Evolutionary conservation across 768 basidiomycete species (phyloP), one percentile per base, ranked within the genome.

Genomic region (Amanita thiersii): DNA sequence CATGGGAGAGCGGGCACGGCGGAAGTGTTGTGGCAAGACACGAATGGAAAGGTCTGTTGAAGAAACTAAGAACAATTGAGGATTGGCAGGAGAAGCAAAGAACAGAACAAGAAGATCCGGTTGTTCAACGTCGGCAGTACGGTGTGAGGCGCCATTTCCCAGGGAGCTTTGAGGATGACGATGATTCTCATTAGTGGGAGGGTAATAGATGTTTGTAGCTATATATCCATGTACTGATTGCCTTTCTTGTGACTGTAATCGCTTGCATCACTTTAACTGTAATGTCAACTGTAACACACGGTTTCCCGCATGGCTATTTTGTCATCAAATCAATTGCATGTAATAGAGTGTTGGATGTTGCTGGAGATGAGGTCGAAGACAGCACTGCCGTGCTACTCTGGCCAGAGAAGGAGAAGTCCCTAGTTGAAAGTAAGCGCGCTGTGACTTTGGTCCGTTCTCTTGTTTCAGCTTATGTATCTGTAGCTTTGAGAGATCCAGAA

Each of bases 31-130:
- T 99, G 17, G 94, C 93, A 4, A 72, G 86, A 50, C 96, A 99
- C 51, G 89, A 97, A 62, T 99, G 92, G 89, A 96, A 93, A 61
- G 92, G 93, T 4, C 63, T 93, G 41, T 73, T 75, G 1, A 93
- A 90, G 61, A 74, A 78, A 64, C 58, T 60, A 0, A 68, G 75
- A 28, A 63, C 62, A 4, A 54, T 96, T 35, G 82, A 90, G 52
- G 88, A 92, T 53, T 83, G 78, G 70, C 69, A 36, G 18, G 35
- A 43, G 25, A 43, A 43, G 25, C 19, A n/a, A n/a, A 30, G 35
- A 21, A 17, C 37, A 7, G 42, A 43, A 29, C 34, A 18, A 37
- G 26, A 30, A 18, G 42, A 43, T 10, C 26, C 21, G 4, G 26
- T 18, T 4, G 26, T 28, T 28, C 12, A 9, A 20, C 23, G 25